Conservation (phyloP, 129 eudicot genomes). For the Glebionis coronaria region DNA sequence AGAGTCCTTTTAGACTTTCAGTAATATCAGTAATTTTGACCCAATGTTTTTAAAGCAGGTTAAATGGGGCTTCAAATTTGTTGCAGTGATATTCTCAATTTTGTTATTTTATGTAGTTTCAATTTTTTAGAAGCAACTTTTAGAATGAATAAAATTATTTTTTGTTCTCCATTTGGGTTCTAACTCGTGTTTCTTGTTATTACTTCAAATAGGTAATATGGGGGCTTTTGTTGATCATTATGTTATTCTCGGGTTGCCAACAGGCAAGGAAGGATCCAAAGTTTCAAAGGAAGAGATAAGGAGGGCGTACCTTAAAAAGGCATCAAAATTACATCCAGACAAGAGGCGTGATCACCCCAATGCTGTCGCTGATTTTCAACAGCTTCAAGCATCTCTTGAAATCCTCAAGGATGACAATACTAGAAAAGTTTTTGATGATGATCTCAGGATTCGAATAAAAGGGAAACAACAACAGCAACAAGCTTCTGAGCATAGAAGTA, state of each 20-base stretch:
- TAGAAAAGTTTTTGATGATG: conserved; percentile 54
- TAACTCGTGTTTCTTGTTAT: no score
- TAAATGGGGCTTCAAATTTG: no score
- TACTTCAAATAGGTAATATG: conserved; percentile 24
- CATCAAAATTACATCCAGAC: conserved; percentile 69
- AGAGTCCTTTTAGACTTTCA: no score
- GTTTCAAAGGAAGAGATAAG: conserved; percentile 60
- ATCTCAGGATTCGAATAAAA: conserved; percentile 37
- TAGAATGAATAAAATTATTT: no score
- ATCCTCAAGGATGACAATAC: conserved; percentile 71
- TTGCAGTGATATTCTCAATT: no score
- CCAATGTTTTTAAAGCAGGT: no score
- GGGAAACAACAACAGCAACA: no score
- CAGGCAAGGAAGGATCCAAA: conserved; percentile 75
- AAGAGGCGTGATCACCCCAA: conserved; percentile 70
- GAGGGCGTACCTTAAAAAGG: conserved; percentile 66
- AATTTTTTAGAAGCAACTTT: no score
- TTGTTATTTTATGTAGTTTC: no score
- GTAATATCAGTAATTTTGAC: no score
- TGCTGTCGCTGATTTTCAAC: conserved; percentile 57
- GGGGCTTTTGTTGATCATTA: conserved; percentile 66
- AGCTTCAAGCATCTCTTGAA: conserved; percentile 58
- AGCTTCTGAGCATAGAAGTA: no score
- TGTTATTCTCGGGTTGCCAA: conserved; percentile 52
- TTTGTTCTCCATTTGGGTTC: no score